Evolutionary conservation across 305 asterid species (phyloP), one percentile per base, ranked within the genome.

Genomic region (Plantago coronopus): DNA sequence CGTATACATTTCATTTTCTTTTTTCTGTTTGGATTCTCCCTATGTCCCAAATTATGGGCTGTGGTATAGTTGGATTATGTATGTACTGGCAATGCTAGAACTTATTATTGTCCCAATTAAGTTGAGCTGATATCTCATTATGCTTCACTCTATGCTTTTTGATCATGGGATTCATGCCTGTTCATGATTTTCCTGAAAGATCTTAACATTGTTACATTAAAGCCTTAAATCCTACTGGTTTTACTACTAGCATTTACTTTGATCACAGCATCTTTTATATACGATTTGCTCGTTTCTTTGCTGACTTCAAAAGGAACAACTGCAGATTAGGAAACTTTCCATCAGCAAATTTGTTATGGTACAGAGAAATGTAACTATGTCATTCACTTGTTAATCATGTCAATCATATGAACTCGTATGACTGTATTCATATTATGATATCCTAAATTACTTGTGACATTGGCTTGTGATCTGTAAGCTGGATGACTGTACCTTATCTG

Each of bases 41-140:
- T 27, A 47, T 13, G 43, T 11, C 62, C 21, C 60, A 46, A 45
- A 59, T 46, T 64, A 47, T 57, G 34, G 62, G 31, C 42, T 31
- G 44, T 48, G 56, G 47, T 59, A 29, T 61, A 29, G 25, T 12
- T 59, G 53, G 42, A 59, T 23, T 43, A 25, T 53, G 27, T 23
- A 15, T 53, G 58, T 25, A 51, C 57, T 25, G 40, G 58, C 31
- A 34, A 34, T 34, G 40, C 58, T 53, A 51, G 57, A 51, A 51
- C 57, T 51, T 34, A 51, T 51, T 34, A 51, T 51, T 51, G 40
- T 51, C 38, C 11, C 57, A 22, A 15, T 22, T 25, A 53, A 53
- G 40, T 53, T 40, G 2, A 53, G 58, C 42, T 14, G 40, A 53
- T 22, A 53, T 34, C 40, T 34, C 40, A 34, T 34, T 34, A 34